phyloP scores from a whole-genome alignment of 441 rosid species.

The Erodium texanum region DNA sequence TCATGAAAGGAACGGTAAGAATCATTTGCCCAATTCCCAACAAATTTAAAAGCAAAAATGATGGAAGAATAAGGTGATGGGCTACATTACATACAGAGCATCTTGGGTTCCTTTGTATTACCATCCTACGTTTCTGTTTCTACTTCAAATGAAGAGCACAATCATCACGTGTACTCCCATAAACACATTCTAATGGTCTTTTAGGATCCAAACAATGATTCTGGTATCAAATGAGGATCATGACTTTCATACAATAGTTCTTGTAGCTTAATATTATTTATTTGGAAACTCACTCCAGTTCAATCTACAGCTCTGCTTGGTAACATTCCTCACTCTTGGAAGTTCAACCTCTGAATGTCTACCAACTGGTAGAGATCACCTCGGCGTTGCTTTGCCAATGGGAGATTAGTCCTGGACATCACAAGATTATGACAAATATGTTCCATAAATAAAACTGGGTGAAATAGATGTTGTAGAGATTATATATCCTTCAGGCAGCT shows the following conservation, averaged over 20 bases:
- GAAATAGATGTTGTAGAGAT: not conserved
- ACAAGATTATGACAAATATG: not conserved
- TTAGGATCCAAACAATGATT: not conserved
- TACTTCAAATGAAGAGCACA: not conserved
- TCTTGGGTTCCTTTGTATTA: not conserved
- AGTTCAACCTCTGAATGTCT: conserved; percentile 53
- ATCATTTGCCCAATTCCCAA: too few relatives aligned
- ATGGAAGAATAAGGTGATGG: too few relatives aligned
- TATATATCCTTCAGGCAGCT: not conserved
- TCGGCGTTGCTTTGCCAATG: conserved; percentile 59
- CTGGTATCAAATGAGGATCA: not conserved
- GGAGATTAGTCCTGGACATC: conserved; percentile 56
- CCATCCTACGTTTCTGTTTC: not conserved
- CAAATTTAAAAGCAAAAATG: too few relatives aligned
- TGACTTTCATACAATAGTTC: not conserved
- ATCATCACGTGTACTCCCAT: not conserved
- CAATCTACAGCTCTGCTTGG: not conserved
- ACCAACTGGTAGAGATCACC: conserved; percentile 93
- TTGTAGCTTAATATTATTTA: not conserved
- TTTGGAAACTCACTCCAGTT: not conserved
- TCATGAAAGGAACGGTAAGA: too few relatives aligned
- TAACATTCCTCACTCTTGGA: conserved; percentile 1
- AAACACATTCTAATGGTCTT: not conserved
- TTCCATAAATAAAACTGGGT: not conserved
- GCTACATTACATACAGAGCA: too few relatives aligned